Evolutionary conservation across 257 asterid species (phyloP), one percentile per base, ranked within the genome.

Genomic region (Euphrasia confusa): DNA sequence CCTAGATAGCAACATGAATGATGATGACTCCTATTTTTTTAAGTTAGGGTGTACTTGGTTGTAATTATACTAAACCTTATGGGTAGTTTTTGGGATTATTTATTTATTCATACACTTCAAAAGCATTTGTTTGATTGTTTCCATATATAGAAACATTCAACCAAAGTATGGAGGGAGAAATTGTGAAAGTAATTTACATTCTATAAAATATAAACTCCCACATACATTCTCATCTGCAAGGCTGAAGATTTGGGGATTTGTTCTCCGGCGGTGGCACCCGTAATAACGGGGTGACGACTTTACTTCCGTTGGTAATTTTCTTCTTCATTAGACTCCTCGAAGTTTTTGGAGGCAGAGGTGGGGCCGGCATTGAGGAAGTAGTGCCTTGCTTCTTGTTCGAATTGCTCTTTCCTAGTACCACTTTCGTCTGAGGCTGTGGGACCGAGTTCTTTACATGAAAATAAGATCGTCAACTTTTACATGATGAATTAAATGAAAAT

Each of bases 391-490:
- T 67, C 75, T 66, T 62, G 75, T 62, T 77, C 32, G 81, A 65
- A 75, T 5, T 65, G 68, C 70, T 76, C 72, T 75, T 77, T 77
- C 87, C 79, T 53, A 75, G 75, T 40, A 78, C 80, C 30, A 71
- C 66, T 72, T 35, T 35, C 40, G 84, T 7, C 75, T 76, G 81
- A 75, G 52, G 27, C 17, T 61, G 84, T 48, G 71, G 58, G 47
- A 56, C 71, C 58, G 69, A 75, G 33, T 58, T 67, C 90, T 83
- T 21, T 21, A 21, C 24, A 21, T 21, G 24, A 21, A 21, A 21
- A 21, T 21, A 21, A 21, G 24, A 21, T 21, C 24, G 24, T 21
- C 24, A 21, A 21, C 24, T 21, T 88, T 32, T 18, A 21, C 77
- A 50, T 6, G 8, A 14, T 50, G 1, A 18, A 14, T 14, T 49